A percentile compares a stretch with the other conserved stretches of the same genome.
phyloP scores from a whole-genome alignment of 305 asterid genomes.

The Fraxinus sp. region DNA sequence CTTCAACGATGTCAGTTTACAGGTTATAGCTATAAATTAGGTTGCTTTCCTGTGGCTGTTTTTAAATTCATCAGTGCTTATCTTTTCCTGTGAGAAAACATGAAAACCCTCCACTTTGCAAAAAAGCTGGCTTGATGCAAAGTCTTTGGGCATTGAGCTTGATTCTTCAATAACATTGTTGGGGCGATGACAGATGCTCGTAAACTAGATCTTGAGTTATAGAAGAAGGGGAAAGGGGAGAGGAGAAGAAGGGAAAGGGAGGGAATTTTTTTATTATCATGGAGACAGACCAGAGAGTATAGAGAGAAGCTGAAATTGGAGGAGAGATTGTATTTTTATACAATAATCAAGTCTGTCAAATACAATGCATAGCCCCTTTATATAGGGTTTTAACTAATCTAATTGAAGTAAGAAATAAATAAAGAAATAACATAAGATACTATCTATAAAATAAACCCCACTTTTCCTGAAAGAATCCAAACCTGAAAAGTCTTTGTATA shows the following conservation, averaged over 20 bases:
- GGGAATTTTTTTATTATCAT: background rate
- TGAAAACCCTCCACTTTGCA: constrained; percentile 2
- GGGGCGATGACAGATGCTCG: background rate
- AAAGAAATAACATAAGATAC: background rate
- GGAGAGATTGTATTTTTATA: background rate
- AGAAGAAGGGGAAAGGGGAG: background rate
- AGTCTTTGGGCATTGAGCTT: background rate
- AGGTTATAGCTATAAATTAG: constrained; percentile 6
- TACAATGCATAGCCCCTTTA: background rate
- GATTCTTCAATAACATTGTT: background rate
- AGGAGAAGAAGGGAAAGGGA: background rate
- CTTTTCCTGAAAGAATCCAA: background rate
- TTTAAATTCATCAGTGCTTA: background rate
- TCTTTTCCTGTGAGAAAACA: constrained; percentile 20
- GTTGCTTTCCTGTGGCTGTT: background rate
- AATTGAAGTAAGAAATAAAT: background rate
- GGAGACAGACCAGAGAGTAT: background rate
- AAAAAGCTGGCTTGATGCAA: background rate
- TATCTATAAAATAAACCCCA: background rate
- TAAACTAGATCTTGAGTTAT: background rate
- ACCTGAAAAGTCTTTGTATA: background rate
- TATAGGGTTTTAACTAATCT: background rate
- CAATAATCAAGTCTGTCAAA: background rate
- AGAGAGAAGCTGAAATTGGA: background rate
- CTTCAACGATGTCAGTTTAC: background rate